Evolutionary conservation across 2,329 filamentous ascomycete species (phyloP).

Genomic region (Alternaria sp.): DNA sequence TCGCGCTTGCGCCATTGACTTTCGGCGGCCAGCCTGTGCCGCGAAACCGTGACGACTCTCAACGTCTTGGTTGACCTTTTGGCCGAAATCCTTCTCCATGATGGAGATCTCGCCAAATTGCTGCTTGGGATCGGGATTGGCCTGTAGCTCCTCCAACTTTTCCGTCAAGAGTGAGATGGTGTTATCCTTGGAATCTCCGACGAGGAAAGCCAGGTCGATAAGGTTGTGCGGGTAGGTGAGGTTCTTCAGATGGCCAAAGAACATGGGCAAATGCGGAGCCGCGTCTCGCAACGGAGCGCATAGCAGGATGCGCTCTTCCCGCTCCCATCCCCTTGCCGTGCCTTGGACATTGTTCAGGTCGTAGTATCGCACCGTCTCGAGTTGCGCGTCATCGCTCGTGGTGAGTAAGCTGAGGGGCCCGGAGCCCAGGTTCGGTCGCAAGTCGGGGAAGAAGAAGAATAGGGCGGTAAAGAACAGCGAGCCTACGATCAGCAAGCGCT

Average conservation of each 20-base stretch:
- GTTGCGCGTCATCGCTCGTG: slow-evolving; percentile 71
- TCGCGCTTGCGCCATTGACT: slow-evolving; percentile 95
- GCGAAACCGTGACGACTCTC: slow-evolving; percentile 98
- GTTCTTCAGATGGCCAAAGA: slow-evolving; percentile 96
- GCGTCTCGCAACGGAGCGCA: slow-evolving; percentile 95
- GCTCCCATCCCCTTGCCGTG: slow-evolving; percentile 91
- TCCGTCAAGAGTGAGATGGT: slow-evolving; percentile 79
- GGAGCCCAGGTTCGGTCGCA: slow-evolving; percentile 67
- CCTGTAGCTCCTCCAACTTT: slow-evolving; percentile 79
- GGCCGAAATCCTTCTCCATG: slow-evolving; percentile 98
- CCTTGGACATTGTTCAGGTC: slow-evolving; percentile 91
- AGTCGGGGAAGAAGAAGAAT: slow-evolving; percentile 77
- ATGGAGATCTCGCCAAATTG: slow-evolving; percentile 96
- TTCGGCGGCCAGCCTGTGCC: slow-evolving; percentile 89
- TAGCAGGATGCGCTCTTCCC: slow-evolving; percentile 91
- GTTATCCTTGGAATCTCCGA: slow-evolving; percentile 95
- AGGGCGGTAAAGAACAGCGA: slow-evolving; percentile 65
- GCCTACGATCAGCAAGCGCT: slow-evolving; percentile 67
- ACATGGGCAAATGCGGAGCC: slow-evolving; percentile 91
- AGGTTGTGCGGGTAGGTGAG: slow-evolving; percentile 97
- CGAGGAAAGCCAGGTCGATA: slow-evolving; percentile 94
- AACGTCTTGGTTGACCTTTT: slow-evolving; percentile 96
- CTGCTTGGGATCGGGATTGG: slow-evolving; percentile 76
- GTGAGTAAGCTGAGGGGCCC: slow-evolving; percentile 73
- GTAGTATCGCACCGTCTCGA: slow-evolving; percentile 97